Conservation (phyloP, 495 filamentous ascomycete genomes). For the Penicillium nucicola region DNA sequence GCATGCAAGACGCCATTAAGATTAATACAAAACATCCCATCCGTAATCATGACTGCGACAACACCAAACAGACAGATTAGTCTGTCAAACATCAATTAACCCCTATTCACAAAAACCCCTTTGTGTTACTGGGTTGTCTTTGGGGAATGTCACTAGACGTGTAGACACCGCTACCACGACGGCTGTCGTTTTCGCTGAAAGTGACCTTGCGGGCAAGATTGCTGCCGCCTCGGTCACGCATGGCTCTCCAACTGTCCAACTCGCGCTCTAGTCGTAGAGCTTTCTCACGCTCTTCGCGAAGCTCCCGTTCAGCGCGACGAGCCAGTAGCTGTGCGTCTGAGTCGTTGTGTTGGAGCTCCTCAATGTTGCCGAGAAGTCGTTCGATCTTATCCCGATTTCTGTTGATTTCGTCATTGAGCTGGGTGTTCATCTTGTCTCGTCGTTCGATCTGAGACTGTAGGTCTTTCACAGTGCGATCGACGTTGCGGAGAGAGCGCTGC, state of each 20-base stretch:
- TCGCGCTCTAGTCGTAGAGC: slow-evolving; percentile 79
- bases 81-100: slow-evolving; percentile 16
- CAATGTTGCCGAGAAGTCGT: slow-evolving; percentile 82
- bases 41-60: slow-evolving; percentile 11
- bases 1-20: slow-evolving; percentile 17
- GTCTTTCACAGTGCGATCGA: slow-evolving; percentile 93
- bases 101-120: slow-evolving; percentile 44
- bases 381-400: slow-evolving; percentile 86
- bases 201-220: slow-evolving; percentile 29
- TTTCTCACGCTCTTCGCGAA: slow-evolving; percentile 87
- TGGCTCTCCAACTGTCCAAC: slow-evolving; percentile 77
- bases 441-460: slow-evolving; percentile 90
- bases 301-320: slow-evolving; percentile 82
- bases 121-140: slow-evolving; percentile 48
- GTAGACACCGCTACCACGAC: slow-evolving; percentile 38
- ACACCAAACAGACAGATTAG: slow-evolving; percentile 13
- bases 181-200: slow-evolving; percentile 41
- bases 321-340: slow-evolving; percentile 73
- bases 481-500: slow-evolving; percentile 82
- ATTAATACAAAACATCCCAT: background rate
- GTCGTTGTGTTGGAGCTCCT: slow-evolving; percentile 87
- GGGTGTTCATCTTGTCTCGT: slow-evolving; percentile 76
- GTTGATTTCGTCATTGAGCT: slow-evolving; percentile 76
- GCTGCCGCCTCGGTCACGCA: slow-evolving; percentile 60
- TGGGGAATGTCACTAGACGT: slow-evolving; percentile 38